A percentile compares a stretch with the other conserved stretches of the same genome.
Evolutionary conservation across 2,329 filamentous ascomycete genomes (phyloP).

Genomic region (Verticillium zaregamsianum): DNA sequence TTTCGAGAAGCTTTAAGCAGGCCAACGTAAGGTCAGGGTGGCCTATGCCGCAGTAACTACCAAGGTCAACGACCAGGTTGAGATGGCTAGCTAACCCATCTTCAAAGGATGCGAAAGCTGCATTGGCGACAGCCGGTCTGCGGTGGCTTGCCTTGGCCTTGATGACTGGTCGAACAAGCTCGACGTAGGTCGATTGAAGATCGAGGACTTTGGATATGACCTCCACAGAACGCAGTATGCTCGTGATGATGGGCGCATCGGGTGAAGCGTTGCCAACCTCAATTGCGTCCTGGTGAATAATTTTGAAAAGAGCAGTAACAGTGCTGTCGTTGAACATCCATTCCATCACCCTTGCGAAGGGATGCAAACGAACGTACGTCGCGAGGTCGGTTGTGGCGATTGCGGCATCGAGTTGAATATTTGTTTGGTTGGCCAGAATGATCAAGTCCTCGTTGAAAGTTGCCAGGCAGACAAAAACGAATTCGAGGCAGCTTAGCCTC

Average conservation of each 20-base stretch:
- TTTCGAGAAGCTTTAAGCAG: slow-evolving; percentile 78
- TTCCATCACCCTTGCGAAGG: slow-evolving; percentile 93
- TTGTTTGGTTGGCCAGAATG: slow-evolving; percentile 75
- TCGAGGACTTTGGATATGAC: slow-evolving; percentile 80
- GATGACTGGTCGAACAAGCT: slow-evolving; percentile 78
- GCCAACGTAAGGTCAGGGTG: slow-evolving; percentile 76
- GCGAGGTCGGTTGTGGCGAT: slow-evolving; percentile 72
- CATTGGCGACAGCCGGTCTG: slow-evolving; percentile 62
- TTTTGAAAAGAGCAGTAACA: slow-evolving; percentile 70
- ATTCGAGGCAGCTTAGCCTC: slow-evolving; percentile 76
- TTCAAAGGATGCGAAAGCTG: slow-evolving; percentile 83
- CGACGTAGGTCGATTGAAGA: slow-evolving; percentile 84
- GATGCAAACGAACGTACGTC: slow-evolving; percentile 81
- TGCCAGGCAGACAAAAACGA: slow-evolving; percentile 71
- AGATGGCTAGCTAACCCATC: slow-evolving; percentile 84
- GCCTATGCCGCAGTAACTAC: slow-evolving; percentile 80
- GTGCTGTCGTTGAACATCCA: slow-evolving; percentile 97
- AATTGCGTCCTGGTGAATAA: slow-evolving; percentile 70
- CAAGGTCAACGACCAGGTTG: slow-evolving; percentile 73
- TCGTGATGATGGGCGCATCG: slow-evolving; percentile 77
- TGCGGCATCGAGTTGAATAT: slow-evolving; percentile 68
- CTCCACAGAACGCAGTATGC: slow-evolving; percentile 75
- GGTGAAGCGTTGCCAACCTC: slow-evolving; percentile 69
- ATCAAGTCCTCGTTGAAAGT: slow-evolving; percentile 95
- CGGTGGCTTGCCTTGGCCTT: slow-evolving; percentile 60